Conservation (phyloP, 805 yeast genomes). For the Hanseniaspora clermontiae region DNA sequence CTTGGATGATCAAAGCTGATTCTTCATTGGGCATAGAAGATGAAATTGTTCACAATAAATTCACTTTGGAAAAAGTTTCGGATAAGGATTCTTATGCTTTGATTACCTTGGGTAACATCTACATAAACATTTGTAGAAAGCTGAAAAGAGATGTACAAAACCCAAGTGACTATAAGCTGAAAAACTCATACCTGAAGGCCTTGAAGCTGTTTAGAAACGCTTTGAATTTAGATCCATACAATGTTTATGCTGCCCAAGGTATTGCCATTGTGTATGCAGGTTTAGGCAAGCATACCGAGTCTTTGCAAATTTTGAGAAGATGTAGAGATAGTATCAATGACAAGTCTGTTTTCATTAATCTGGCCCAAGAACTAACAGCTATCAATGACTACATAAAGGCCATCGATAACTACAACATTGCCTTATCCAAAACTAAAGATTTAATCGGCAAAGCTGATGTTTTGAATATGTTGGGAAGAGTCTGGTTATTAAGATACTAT, state of each 20-base stretch:
- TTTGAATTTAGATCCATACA: constrained; percentile 64
- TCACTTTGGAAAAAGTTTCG: constrained; percentile 67
- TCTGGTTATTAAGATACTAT: constrained; percentile 73
- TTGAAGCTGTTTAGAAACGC: constrained; percentile 85
- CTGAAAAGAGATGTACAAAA: constrained; percentile 32
- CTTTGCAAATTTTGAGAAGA: constrained; percentile 76
- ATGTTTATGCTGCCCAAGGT: constrained; percentile 96
- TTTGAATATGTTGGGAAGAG: constrained; percentile 64
- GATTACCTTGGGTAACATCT: constrained; percentile 79
- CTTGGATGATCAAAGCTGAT: constrained; percentile 65
- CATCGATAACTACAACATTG: constrained; percentile 77
- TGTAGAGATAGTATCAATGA: constrained; percentile 82
- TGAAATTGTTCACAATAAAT: constrained; percentile 72
- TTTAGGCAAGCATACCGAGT: constrained; percentile 56
- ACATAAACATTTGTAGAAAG: constrained; percentile 71
- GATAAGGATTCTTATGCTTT: constrained; percentile 85
- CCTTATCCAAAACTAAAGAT: constrained; percentile 48
- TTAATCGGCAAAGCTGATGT: constrained; percentile 53
- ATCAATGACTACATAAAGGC: constrained; percentile 74
- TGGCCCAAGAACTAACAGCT: constrained; percentile 79
- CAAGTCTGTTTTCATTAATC: constrained; percentile 66
- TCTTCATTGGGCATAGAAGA: constrained; percentile 36
- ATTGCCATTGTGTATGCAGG: constrained; percentile 87
- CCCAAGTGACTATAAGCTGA: constrained; percentile 42
- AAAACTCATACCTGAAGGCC: constrained; percentile 75